Conservation (phyloP, 2,329 filamentous ascomycete genomes). For the Botrytis sinoallii region DNA sequence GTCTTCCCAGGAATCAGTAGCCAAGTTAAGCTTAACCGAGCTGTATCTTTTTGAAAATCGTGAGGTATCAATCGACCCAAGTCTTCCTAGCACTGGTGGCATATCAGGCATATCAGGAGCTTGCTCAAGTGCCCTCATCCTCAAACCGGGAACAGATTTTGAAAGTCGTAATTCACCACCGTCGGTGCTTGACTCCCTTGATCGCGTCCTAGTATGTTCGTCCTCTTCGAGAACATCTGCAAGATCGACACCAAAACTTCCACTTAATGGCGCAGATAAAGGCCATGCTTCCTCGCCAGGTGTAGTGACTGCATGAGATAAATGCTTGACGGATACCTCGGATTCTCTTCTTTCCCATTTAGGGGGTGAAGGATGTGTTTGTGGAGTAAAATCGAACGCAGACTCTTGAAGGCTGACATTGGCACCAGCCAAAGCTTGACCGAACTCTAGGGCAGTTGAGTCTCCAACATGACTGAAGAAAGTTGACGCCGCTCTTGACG, state of each 20-base stretch:
- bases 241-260: slow-evolving; percentile 40
- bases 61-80: slow-evolving; percentile 1
- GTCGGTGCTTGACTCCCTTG: slow-evolving; percentile 30
- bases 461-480: slow-evolving; percentile 54
- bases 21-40: neutral
- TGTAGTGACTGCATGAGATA: slow-evolving; percentile 44
- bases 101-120: slow-evolving; percentile 13
- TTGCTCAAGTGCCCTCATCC: slow-evolving; percentile 36
- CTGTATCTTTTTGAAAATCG: neutral
- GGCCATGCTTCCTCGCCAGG: slow-evolving; percentile 47
- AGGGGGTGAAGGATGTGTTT: slow-evolving; percentile 25
- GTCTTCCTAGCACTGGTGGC: slow-evolving; percentile 6
- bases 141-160: slow-evolving; percentile 37
- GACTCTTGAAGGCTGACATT: slow-evolving; percentile 44
- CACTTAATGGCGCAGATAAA: slow-evolving; percentile 36
- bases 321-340: slow-evolving; percentile 27
- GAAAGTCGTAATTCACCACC: slow-evolving; percentile 32
- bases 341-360: slow-evolving; percentile 33
- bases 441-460: slow-evolving; percentile 44
- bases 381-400: slow-evolving; percentile 38
- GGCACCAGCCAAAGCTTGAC: slow-evolving; percentile 42
- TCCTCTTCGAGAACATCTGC: slow-evolving; percentile 64
- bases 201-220: slow-evolving; percentile 33
- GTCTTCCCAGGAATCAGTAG: slow-evolving; percentile 58
- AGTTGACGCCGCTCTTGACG: slow-evolving; percentile 52